Evolutionary conservation across 1,284 basidiomycete genomes (phyloP), one percentile per base, ranked within the genome.

Genomic region (Blastosporella zonata): DNA sequence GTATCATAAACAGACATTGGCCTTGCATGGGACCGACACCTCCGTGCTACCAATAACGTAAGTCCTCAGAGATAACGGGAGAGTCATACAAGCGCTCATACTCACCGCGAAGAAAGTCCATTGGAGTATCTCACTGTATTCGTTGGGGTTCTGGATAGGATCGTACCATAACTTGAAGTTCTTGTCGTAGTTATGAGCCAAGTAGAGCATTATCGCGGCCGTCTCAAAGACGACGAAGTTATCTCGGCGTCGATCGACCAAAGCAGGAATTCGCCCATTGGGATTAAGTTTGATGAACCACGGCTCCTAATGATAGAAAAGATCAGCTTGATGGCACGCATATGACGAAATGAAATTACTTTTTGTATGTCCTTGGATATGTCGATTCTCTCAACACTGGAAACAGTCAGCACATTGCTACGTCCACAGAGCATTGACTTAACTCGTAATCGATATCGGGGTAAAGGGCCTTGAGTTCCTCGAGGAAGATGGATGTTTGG

Each of bases 1-100:
- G 12, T 13, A 9, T 6, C 8, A 15, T 27, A 9, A 29, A 36
- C 58, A 22, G 44, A 68, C 75, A 60, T 68, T 90, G 87, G 18
- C 87, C 85, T 67, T 85, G 82, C 82, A 87, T 88, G 1, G 85
- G 84, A 10, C 84, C 84, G 18, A 87, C 63, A n/a, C 82, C 83
- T 8, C 83, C 83, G 58, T 85, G 82, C 78, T 82, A 55, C 23
- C 52, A 21, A 22, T 13, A 25, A 0, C 6, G n/a, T 33, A 10
- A 45, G 17, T 17, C n/a, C n/a, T n/a, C n/a, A 29, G 17, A 22
- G 34, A 50, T 43, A 50, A 22, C 45, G 43, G 18, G 2, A 23
- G 20, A 10, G 21, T 35, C 21, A 17, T 4, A 6, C n/a, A n/a
- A n/a, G n/a, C n/a, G 21, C 4, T 20, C 6, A 27, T 23, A 62